Percentiles rank a stretch among this genome's conserved stretches.
phyloP scores from a whole-genome alignment of 2,329 filamentous ascomycete genomes.

The Beauveria sp. region DNA sequence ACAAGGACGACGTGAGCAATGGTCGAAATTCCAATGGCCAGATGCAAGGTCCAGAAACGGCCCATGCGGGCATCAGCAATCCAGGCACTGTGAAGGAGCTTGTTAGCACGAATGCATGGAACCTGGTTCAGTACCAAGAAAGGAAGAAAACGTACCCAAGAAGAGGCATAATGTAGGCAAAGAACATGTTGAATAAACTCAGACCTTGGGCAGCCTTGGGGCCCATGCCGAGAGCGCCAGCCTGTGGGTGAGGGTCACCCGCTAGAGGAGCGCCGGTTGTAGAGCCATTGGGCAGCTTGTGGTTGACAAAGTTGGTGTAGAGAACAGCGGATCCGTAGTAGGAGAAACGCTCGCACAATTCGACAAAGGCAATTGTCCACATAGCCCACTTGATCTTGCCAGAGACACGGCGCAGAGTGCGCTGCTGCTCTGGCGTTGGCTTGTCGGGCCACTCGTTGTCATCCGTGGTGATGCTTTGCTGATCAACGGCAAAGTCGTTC shows the following conservation, averaged over 20 bases:
- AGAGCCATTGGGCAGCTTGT: constrained; percentile 45
- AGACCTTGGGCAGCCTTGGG: constrained; percentile 45
- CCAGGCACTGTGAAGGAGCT: constrained; percentile 30
- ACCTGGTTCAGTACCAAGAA: constrained; percentile 15
- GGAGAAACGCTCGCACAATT: constrained; percentile 69
- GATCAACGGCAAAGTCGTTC: constrained; percentile 12
- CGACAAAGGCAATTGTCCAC: constrained; percentile 64
- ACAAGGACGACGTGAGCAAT: constrained; percentile 61
- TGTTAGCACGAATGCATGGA: constrained; percentile 16
- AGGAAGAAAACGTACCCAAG: constrained; percentile 31
- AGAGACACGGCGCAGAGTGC: constrained; percentile 54
- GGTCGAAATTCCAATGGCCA: constrained; percentile 58
- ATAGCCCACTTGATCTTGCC: constrained; percentile 57
- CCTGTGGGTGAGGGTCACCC: constrained; percentile 19
- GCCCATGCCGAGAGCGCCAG: constrained; percentile 52
- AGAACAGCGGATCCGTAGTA: constrained; percentile 67
- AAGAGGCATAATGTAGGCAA: constrained; percentile 53
- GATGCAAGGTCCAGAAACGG: constrained; percentile 65
- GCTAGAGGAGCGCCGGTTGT: constrained; percentile 40
- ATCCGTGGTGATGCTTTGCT: constrained; percentile 20
- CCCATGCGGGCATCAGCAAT: constrained; percentile 65
- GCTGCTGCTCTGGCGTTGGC: constrained; percentile 55
- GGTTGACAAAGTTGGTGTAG: constrained; percentile 60
- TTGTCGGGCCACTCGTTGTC: constrained; percentile 28
- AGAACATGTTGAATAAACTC: constrained; percentile 51